phyloP scores from a whole-genome alignment of 441 rosid genomes.

The Dalechampia spathulata region DNA sequence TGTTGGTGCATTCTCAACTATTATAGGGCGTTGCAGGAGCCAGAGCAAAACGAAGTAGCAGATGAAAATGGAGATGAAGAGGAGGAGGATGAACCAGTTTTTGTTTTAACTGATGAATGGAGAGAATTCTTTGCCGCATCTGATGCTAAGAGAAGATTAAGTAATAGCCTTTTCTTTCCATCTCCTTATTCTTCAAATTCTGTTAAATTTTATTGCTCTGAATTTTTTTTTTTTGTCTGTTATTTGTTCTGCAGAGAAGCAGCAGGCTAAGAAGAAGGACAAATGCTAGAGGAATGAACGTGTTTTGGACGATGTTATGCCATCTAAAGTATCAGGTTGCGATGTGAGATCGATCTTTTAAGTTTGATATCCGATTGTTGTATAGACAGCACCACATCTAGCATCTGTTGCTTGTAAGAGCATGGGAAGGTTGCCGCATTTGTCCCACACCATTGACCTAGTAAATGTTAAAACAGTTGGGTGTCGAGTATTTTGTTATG shows the following conservation, averaged over 20 bases:
- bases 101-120: constrained; percentile 63
- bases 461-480: no score
- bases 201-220: no score
- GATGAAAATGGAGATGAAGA: no score
- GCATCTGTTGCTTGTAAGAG: no score
- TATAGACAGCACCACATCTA: no score
- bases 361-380: no score
- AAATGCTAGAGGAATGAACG: constrained; percentile 3
- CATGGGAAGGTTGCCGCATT: no score
- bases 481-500: no score
- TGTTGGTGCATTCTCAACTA: neutral
- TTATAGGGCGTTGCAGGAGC: constrained; percentile 31
- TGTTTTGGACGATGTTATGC: neutral
- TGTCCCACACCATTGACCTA: no score
- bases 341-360: no score
- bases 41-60: constrained; percentile 19
- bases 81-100: no score
- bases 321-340: neutral
- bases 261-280: constrained; percentile 31
- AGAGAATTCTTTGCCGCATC: constrained; percentile 53
- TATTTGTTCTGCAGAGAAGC: constrained; percentile 40
- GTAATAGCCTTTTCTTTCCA: constrained; percentile 13
- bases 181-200: no score
- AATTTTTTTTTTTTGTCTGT: neutral
- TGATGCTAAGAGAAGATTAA: constrained; percentile 49